Evolutionary conservation across 805 yeast species (phyloP).

Genomic region (Naumovozyma castellii): DNA sequence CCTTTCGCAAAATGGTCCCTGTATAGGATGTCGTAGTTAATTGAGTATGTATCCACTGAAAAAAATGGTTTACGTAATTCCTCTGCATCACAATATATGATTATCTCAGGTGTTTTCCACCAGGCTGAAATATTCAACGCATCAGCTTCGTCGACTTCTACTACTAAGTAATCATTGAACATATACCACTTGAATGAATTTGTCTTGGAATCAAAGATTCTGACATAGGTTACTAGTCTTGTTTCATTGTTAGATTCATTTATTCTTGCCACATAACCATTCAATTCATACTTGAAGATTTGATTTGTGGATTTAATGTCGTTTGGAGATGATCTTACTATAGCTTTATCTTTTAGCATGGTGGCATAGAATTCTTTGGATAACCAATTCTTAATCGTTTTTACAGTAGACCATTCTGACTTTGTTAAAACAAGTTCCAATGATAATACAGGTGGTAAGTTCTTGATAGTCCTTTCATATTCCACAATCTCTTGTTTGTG

Average conservation of each 20-base stretch:
- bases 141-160: conserved; percentile 63
- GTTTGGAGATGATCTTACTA: conserved; percentile 26
- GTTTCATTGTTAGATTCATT: conserved; percentile 44
- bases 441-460: conserved; percentile 55
- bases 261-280: conserved; percentile 64
- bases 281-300: conserved; percentile 45
- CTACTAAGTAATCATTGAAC: conserved; percentile 86
- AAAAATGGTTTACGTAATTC: conserved; percentile 35
- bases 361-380: conserved; percentile 49
- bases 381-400: conserved; percentile 47
- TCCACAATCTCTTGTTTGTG: conserved; percentile 45
- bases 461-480: conserved; percentile 40
- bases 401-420: conserved; percentile 45
- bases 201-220: conserved; percentile 31
- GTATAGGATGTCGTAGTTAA: conserved; percentile 60
- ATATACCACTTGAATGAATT: conserved; percentile 53
- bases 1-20: conserved; percentile 67
- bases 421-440: conserved; percentile 48
- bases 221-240: conserved; percentile 51
- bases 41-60: conserved; percentile 40
- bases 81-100: conserved; percentile 51
- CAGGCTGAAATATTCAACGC: conserved; percentile 59
- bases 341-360: conserved; percentile 31
- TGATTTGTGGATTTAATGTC: conserved; percentile 26
- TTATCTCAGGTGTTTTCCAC: conserved; percentile 79